phyloP scores from a whole-genome alignment of 495 filamentous ascomycete genomes.

The Penicilliopsis zonata region DNA sequence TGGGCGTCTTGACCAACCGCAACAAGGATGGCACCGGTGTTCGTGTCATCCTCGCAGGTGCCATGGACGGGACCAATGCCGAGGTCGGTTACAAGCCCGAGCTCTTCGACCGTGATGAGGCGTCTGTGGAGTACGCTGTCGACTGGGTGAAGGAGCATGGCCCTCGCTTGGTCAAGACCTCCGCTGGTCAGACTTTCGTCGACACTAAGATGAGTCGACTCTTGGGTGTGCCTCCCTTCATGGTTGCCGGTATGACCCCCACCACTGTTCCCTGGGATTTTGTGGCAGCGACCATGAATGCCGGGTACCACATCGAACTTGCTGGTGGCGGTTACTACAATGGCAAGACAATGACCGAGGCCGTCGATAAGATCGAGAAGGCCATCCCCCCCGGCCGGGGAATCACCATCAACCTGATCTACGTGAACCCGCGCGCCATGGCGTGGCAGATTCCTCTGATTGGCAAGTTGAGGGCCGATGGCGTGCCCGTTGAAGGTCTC shows the following conservation, averaged over 20 bases:
- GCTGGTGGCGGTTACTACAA: constrained; percentile 91
- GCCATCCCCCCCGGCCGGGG: constrained; percentile 81
- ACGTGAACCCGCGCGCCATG: constrained; percentile 94
- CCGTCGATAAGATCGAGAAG: constrained; percentile 80
- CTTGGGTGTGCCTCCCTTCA: constrained; percentile 75
- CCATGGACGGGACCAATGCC: constrained; percentile 75
- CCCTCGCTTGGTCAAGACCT: constrained; percentile 76
- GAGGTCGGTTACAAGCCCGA: constrained; percentile 97
- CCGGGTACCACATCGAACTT: constrained; percentile 87
- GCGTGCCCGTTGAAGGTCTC: constrained; percentile 86
- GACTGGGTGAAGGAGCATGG: constrained; percentile 97
- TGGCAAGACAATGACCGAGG: constrained; percentile 77
- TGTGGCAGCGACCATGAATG: constrained; percentile 89
- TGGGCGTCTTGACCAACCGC: constrained; percentile 92
- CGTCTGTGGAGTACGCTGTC: constrained; percentile 89
- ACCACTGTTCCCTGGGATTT: constrained; percentile 93
- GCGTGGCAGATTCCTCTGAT: constrained; percentile 94
- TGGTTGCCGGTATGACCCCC: constrained; percentile 96
- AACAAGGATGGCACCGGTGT: constrained; percentile 98
- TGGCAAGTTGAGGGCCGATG: constrained; percentile 69
- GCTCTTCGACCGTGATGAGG: constrained; percentile 88
- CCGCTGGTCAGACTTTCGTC: constrained; percentile 75
- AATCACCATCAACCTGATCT: constrained; percentile 90
- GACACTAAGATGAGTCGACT: constrained; percentile 97
- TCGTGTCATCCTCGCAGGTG: constrained; percentile 83